Base-by-base conservation (phyloP, 2,329 filamentous ascomycete species). In the Cercospora nicotianae region DNA sequence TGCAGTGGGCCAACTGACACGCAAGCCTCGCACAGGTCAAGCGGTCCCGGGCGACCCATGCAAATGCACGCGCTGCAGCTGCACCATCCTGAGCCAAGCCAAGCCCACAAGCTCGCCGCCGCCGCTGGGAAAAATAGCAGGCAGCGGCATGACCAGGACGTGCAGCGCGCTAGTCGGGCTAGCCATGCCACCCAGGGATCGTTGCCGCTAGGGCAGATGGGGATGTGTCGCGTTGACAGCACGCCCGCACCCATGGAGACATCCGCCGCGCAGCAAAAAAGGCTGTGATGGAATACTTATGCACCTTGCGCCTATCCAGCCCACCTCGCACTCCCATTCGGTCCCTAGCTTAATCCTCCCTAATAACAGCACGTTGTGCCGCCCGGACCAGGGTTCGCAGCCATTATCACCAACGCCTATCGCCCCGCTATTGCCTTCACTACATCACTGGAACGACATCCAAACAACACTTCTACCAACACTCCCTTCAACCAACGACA, bases 171-270 rank as follows among this genome's bases (percentile, higher is more conserved):
- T 72, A 73, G 69, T 36, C 42, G 58, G 58, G 65, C 67, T 63
- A 68, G 68, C 70, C 68, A 71, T 72, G 65, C 68, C 65, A 65
- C 64, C 66, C 66, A 69, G 66, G 69, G 68, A 70, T 69, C 67
- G 48, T 67, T 62, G 65, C 68, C 72, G 72, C 72, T 73, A 73
- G 60, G 58, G 61, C 68, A 64, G 60, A 67, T 65, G 69, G 65
- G 70, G 67, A 70, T 70, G 72, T 74, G 70, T 74, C 70, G 72
- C 68, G 62, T 72, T 69, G 69, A 72, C 67, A 70, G 59, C 58
- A 67, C 53, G 33, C 39, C 63, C 63, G 30, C 62, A 48, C 48
- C 58, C 69, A 68, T 60, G 63, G 61, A 61, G 30, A 51, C 53
- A 67, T 51, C 65, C 69, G 67, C 65, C 60, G 66, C 36, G 58